phyloP scores from a whole-genome alignment of 768 basidiomycete species.

The Pulveroboletus sp. region DNA sequence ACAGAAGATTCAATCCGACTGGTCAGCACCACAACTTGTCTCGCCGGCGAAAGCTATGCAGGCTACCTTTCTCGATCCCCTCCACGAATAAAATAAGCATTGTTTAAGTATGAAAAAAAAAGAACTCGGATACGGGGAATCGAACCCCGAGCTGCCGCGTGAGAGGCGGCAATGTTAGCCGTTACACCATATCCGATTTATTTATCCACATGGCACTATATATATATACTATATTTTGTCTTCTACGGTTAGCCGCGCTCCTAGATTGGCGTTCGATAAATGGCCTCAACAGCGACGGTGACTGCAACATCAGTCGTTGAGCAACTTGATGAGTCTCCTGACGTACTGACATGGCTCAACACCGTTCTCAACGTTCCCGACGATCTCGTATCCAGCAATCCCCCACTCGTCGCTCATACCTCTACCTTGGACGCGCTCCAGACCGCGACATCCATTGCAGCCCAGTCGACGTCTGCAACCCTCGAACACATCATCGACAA shows the following conservation, averaged over 20 bases:
- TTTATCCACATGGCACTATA: too few species aligned
- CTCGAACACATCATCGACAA: constrained; percentile 90
- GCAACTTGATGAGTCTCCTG: constrained; percentile 55
- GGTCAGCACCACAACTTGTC: too few species aligned
- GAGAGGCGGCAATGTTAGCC: constrained; percentile 67
- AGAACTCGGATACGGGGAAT: constrained; percentile 29
- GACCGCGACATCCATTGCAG: constrained; percentile 77
- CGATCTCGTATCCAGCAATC: constrained; percentile 35
- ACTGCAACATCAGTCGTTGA: constrained; percentile 42
- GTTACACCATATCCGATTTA: constrained; percentile 54
- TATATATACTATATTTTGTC: neutral
- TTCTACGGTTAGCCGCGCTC: neutral
- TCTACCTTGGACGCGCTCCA: constrained; percentile 70
- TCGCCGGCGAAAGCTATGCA: too few species aligned
- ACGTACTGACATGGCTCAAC: constrained; percentile 71
- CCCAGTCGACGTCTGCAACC: constrained; percentile 80
- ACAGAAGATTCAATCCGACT: too few species aligned
- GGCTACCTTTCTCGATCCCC: too few species aligned
- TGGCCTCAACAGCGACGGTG: constrained; percentile 21
- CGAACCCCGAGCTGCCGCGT: constrained; percentile 42
- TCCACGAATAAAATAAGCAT: too few species aligned
- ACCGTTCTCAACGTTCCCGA: constrained; percentile 42
- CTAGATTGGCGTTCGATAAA: neutral
- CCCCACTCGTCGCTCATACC: constrained; percentile 48
- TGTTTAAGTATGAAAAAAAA: constrained; percentile 1